Evolutionary conservation across 2,329 filamentous ascomycete species (phyloP).

Genomic region (Fusarium sp.): DNA sequence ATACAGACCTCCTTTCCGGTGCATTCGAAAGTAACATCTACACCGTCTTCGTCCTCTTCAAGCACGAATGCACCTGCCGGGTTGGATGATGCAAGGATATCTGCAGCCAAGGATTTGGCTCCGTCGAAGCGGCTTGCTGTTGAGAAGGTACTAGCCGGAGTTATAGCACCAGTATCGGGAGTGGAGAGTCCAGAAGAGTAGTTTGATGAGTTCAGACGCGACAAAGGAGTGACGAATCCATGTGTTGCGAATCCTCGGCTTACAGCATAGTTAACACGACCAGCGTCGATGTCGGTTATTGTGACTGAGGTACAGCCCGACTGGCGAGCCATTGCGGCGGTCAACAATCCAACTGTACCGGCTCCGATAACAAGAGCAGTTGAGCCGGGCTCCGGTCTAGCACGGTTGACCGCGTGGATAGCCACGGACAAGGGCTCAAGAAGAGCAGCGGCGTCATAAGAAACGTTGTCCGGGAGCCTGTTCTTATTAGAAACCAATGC

Average conservation of each 20-base stretch:
- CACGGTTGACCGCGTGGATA: constrained; percentile 71
- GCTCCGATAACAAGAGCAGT: constrained; percentile 74
- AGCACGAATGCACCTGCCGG: constrained; percentile 47
- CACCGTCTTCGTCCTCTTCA: constrained; percentile 73
- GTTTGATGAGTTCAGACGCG: constrained; percentile 59
- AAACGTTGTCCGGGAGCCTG: constrained; percentile 70
- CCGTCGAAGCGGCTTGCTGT: constrained; percentile 64
- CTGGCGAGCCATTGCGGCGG: constrained; percentile 72
- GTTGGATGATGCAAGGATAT: constrained; percentile 61
- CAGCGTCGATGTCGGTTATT: constrained; percentile 71
- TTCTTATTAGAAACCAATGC: constrained; percentile 16
- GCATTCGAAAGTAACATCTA: constrained; percentile 81
- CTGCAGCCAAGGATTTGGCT: constrained; percentile 63
- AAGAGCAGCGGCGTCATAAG: constrained; percentile 70
- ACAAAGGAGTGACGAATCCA: constrained; percentile 65
- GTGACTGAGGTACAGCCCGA: constrained; percentile 71
- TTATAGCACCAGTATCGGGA: constrained; percentile 56
- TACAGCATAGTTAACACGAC: constrained; percentile 72
- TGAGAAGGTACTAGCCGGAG: constrained; percentile 61
- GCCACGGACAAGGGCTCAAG: constrained; percentile 73
- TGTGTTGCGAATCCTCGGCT: constrained; percentile 70
- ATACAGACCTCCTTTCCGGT: constrained; percentile 82
- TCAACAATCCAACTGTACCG: constrained; percentile 73
- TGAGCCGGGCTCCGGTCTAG: constrained; percentile 64
- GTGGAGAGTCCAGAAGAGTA: constrained; percentile 64